A percentile compares a stretch with the other conserved stretches of the same genome.
Conservation (phyloP, 495 filamentous ascomycete genomes). For the Penicillium parvum region DNA sequence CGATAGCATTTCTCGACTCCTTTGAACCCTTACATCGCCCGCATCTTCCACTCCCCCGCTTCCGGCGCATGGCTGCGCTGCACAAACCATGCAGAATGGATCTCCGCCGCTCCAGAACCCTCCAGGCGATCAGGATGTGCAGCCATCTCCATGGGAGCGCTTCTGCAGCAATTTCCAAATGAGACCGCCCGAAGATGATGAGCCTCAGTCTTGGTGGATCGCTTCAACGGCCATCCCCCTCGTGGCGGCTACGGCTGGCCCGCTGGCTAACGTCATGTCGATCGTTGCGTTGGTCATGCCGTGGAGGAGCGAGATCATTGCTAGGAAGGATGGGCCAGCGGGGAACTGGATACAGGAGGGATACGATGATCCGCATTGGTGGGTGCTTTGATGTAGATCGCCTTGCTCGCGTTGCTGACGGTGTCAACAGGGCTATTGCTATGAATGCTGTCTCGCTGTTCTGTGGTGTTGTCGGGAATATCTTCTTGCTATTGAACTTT, state of each 20-base stretch:
- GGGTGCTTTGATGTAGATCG: slow-evolving; percentile 1
- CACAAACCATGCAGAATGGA: slow-evolving; percentile 21
- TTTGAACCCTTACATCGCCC: background rate
- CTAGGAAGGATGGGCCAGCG: slow-evolving; percentile 19
- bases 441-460: slow-evolving; percentile 64
- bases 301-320: slow-evolving; percentile 53
- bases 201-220: slow-evolving; percentile 66
- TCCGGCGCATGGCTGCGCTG: slow-evolving; percentile 1
- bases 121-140: background rate
- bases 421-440: slow-evolving; percentile 36
- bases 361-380: slow-evolving; percentile 52
- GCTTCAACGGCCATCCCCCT: slow-evolving; percentile 74
- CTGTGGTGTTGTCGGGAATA: slow-evolving; percentile 63
- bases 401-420: slow-evolving; percentile 1
- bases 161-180: slow-evolving; percentile 27
- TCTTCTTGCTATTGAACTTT: slow-evolving; percentile 80
- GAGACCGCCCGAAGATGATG: slow-evolving; percentile 47
- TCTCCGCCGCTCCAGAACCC: slow-evolving; percentile 3
- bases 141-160: slow-evolving; percentile 15
- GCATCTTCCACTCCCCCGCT: background rate
- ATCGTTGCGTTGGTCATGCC: slow-evolving; percentile 65
- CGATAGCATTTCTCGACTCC: background rate
- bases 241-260: slow-evolving; percentile 65
- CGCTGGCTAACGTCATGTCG: slow-evolving; percentile 72
- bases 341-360: slow-evolving; percentile 37